Evolutionary conservation across 2,329 filamentous ascomycete genomes (phyloP), one percentile per base, ranked within the genome.

Genomic region (Aspergillus chevalieri): DNA sequence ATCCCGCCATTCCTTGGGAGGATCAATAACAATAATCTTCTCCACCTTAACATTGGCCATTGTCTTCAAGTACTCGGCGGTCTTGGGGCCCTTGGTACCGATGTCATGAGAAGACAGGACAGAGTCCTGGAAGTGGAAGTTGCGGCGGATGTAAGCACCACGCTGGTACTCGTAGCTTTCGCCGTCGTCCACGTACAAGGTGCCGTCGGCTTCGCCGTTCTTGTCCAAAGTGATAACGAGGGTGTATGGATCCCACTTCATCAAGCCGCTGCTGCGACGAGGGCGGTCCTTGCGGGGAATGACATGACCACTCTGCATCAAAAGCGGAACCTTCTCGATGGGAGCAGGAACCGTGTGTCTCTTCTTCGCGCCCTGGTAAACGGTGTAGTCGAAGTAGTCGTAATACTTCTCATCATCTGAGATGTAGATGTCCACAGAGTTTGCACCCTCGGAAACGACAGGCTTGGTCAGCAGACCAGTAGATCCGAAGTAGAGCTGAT

Each of bases 181-280:
- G 44, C 93, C 93, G 57, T 98, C 93, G 64, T 98, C 93, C 26
- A 89, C 77, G 64, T 98, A 98, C 6, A 98, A 74, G 44, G 87
- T 85, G 24, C 93, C 93, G 44, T 85, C 80, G 0, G 92, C 89
- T 60, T 84, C 81, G 47, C 86, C 84, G 28, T 80, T 76, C 57
- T 82, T 81, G 57, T 81, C 76, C 14, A 94, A 75, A 0, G 82
- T 80, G 2, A 97, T 77, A 2, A 98, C 84, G 1, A 98, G 81
- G 0, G 93, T 98, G 74, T 95, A 95, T 38, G 94, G 91, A 67
- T 98, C 93, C 69, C 84, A 95, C 61, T 83, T 86, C 93, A 97
- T 97, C 43, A 96, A 77, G 17, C 87, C 84, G 50, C 83, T 87
- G 50, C 89, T 95, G 52, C 92, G 84, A 49, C 93, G 83, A 3